A percentile compares a stretch with the other conserved stretches of the same genome.
Conservation (phyloP, 192 early-diverging fungal genomes). For the Backusella tarrabulga region DNA sequence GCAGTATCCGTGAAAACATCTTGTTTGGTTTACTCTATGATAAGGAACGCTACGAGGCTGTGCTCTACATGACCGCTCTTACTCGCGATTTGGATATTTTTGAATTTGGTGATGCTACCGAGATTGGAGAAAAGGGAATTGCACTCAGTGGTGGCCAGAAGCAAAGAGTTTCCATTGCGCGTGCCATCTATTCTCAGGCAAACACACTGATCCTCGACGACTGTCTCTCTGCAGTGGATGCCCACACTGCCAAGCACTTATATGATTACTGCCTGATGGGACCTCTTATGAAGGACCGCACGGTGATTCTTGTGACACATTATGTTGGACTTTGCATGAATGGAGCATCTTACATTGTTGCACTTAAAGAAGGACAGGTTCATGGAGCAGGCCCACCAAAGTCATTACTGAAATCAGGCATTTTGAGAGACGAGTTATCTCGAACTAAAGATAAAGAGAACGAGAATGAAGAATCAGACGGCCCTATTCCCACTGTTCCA, state of each 20-base stretch:
- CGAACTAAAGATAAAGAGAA: constrained; percentile 15
- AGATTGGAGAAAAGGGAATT: too few species aligned
- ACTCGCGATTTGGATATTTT: too few species aligned
- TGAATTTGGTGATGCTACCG: too few species aligned
- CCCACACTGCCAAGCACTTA: too few species aligned
- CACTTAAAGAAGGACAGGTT: background rate
- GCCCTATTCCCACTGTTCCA: constrained; percentile 31
- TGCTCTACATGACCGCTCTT: too few species aligned
- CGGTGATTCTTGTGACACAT: constrained; percentile 87
- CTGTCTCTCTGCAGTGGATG: too few species aligned
- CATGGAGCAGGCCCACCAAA: background rate
- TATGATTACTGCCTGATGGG: too few species aligned
- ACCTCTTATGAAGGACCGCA: constrained; percentile 73
- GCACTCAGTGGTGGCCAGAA: too few species aligned
- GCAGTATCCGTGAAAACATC: constrained; percentile 58
- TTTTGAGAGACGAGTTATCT: background rate
- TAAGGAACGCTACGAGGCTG: too few species aligned
- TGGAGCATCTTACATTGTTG: background rate
- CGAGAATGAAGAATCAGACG: constrained; percentile 37
- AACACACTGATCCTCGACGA: too few species aligned
- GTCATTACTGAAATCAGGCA: background rate
- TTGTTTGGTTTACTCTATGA: constrained; percentile 83
- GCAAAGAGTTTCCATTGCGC: too few species aligned
- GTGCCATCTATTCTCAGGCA: too few species aligned
- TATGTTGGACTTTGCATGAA: constrained; percentile 61